Percentiles rank a stretch among this genome's conserved stretches.
Conservation (phyloP, 2,329 filamentous ascomycete genomes). For the Diaporthe humulicola region DNA sequence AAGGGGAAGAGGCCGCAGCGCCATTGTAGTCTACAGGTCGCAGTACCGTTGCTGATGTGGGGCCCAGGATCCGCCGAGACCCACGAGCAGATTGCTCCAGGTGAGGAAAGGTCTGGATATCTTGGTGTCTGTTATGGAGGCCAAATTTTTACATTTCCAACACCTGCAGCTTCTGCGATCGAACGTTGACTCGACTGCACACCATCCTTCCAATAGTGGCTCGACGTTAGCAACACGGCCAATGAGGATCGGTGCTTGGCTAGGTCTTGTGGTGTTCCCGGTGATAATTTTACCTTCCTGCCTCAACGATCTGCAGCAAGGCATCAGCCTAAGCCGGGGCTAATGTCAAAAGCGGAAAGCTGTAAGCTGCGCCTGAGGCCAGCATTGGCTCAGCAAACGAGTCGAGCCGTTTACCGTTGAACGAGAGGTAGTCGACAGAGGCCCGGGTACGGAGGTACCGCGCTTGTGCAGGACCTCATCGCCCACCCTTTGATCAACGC, state of each 20-base stretch:
- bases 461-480: slow-evolving; percentile 20
- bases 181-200: slow-evolving; percentile 1
- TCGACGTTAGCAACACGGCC: slow-evolving; percentile 21
- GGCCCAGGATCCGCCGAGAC: slow-evolving; percentile 1
- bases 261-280: slow-evolving; percentile 1
- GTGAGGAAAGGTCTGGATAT: background rate
- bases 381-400: slow-evolving; percentile 26
- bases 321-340: slow-evolving; percentile 24
- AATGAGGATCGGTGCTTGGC: slow-evolving; percentile 16
- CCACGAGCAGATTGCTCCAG: slow-evolving; percentile 1
- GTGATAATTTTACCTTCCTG: slow-evolving; percentile 30
- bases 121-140: background rate
- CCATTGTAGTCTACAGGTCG: background rate
- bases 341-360: slow-evolving; percentile 17
- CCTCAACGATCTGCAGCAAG: slow-evolving; percentile 38
- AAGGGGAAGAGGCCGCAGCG: background rate
- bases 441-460: slow-evolving; percentile 30
- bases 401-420: slow-evolving; percentile 35
- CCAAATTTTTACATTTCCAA: slow-evolving; percentile 15
- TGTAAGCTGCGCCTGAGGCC: slow-evolving; percentile 33
- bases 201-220: slow-evolving; percentile 21
- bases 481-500: slow-evolving; percentile 5
- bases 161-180: background rate
- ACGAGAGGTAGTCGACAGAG: slow-evolving; percentile 26
- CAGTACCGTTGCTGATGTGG: slow-evolving; percentile 1